These are phyloP conservation scores for Amanita polypyramis DNA, from an alignment of 768 basidiomycete species.

Conservation along the genomic window DNA sequence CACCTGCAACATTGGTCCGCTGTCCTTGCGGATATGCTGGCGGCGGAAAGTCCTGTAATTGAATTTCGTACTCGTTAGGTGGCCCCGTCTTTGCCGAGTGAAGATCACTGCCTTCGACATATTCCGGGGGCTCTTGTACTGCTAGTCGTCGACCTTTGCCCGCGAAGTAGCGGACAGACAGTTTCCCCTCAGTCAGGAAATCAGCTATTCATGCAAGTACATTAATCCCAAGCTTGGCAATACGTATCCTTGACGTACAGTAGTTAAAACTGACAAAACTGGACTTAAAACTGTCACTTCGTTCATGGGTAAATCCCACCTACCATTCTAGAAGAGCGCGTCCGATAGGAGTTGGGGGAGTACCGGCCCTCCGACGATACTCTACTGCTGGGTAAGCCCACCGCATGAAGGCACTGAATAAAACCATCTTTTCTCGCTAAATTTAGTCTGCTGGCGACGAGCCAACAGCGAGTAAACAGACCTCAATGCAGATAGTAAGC, in stretches of 20 bases:
- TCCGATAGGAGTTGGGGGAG: slow-evolving; percentile 37
- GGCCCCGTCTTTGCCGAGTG: background rate
- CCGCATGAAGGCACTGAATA: slow-evolving; percentile 59
- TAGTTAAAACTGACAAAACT: slow-evolving; percentile 1
- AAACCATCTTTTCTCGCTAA: slow-evolving; percentile 45
- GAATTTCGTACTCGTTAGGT: background rate
- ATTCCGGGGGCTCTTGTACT: background rate
- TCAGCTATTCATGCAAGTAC: slow-evolving; percentile 13
- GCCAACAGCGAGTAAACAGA: slow-evolving; percentile 14
- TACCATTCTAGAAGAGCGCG: slow-evolving; percentile 52
- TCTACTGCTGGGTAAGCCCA: slow-evolving; percentile 65
- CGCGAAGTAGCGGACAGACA: slow-evolving; percentile 2
- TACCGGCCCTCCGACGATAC: slow-evolving; percentile 35
- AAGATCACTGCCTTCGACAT: background rate
- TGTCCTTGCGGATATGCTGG: slow-evolving; percentile 5
- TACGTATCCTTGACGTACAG: background rate
- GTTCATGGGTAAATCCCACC: slow-evolving; percentile 5
- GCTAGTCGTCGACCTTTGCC: background rate
- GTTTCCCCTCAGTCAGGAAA: background rate
- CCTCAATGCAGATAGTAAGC: slow-evolving; percentile 66
- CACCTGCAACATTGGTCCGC: background rate
- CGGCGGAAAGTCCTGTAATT: background rate
- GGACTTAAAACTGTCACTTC: background rate
- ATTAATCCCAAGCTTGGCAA: background rate
- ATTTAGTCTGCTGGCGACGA: background rate